phyloP scores from a whole-genome alignment of 176 grass and related monocot genomes.

The Cymbopogon citratus region DNA sequence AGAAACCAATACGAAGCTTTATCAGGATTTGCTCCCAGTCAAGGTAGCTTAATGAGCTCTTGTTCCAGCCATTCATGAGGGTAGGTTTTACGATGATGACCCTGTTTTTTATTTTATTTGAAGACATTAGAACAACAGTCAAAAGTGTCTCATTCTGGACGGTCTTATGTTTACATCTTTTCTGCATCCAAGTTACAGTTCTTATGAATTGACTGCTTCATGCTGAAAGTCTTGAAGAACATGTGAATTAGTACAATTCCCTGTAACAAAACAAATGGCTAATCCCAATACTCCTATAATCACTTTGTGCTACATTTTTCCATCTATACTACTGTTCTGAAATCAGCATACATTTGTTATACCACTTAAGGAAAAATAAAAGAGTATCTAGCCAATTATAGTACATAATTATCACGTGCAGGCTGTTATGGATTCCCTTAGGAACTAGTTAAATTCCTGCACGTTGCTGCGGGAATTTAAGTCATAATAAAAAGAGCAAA shows the following conservation, averaged over 20 bases:
- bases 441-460: too few relatives aligned
- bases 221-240: neutral
- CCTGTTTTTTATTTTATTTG: neutral
- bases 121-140: neutral
- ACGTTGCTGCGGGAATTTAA: too few relatives aligned
- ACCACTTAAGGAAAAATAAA: neutral
- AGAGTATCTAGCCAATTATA: neutral
- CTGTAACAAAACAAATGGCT: neutral
- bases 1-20: neutral
- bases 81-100: neutral
- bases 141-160: conserved; percentile 10
- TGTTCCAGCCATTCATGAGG: neutral
- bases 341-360: neutral
- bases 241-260: neutral
- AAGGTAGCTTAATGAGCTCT: neutral
- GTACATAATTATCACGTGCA: neutral
- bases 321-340: neutral
- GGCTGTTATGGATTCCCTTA: neutral
- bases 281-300: neutral
- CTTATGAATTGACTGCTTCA: neutral
- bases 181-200: neutral
- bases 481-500: too few relatives aligned
- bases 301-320: neutral
- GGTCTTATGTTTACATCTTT: neutral
- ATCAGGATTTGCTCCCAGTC: neutral